A percentile compares a stretch with the other conserved stretches of the same genome.
Evolutionary conservation across 2,329 filamentous ascomycete genomes (phyloP).

Genomic region (Aspergillus tamarii): DNA sequence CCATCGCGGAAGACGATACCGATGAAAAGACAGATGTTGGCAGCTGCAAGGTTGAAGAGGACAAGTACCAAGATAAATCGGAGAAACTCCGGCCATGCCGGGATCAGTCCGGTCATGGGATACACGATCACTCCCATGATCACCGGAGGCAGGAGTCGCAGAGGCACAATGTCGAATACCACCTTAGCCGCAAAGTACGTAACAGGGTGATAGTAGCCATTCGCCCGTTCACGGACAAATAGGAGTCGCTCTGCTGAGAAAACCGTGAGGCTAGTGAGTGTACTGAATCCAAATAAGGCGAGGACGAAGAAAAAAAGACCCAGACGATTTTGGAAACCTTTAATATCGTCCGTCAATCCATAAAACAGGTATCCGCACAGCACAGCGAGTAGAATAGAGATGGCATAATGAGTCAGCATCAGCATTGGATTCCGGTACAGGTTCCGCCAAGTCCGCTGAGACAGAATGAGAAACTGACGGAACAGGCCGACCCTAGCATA

Average conservation of each 20-base stretch:
- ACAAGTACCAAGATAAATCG: conserved; percentile 91
- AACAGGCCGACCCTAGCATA: conserved; percentile 80
- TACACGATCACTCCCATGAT: conserved; percentile 96
- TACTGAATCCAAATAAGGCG: conserved; percentile 95
- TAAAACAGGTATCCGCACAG: conserved; percentile 96
- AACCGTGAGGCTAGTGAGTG: conserved; percentile 87
- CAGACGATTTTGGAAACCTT: conserved; percentile 95
- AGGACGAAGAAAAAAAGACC: conserved; percentile 98
- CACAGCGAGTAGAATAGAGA: conserved; percentile 90
- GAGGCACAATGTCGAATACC: conserved; percentile 94
- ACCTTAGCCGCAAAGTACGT: conserved; percentile 96
- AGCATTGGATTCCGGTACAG: conserved; percentile 96
- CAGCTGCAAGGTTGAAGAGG: conserved; percentile 92
- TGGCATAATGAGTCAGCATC: conserved; percentile 98
- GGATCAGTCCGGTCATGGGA: conserved; percentile 92
- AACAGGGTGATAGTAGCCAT: conserved; percentile 92
- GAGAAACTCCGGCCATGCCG: conserved; percentile 80
- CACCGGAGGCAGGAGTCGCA: conserved; percentile 91
- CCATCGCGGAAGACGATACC: conserved; percentile 92
- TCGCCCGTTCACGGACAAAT: conserved; percentile 91
- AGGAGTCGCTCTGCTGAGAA: conserved; percentile 89
- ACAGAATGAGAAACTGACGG: conserved; percentile 86
- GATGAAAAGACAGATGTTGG: conserved; percentile 92
- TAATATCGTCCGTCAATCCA: conserved; percentile 91
- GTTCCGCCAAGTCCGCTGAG: conserved; percentile 92